phyloP scores from a whole-genome alignment of 2,329 filamentous ascomycete species.

The Zasmidium citrigriseum region DNA sequence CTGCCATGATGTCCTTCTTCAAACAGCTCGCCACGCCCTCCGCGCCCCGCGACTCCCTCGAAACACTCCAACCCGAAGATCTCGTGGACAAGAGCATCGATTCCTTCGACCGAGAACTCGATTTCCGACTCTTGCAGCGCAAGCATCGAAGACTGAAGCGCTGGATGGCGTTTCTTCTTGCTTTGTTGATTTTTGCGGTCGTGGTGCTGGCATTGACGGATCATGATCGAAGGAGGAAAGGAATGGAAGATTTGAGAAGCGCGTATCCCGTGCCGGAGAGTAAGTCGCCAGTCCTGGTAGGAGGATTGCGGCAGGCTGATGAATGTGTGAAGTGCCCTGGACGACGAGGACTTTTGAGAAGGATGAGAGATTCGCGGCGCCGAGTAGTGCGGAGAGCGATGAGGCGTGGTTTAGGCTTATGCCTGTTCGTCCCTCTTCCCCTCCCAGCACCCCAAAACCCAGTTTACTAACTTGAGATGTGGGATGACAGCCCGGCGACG shows the following conservation, averaged over 20 bases:
- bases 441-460: not conserved
- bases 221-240: not conserved
- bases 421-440: slow-evolving; percentile 16
- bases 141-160: not conserved
- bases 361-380: slow-evolving; percentile 26
- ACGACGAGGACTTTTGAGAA: slow-evolving; percentile 26
- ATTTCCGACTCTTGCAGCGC: not conserved
- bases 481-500: slow-evolving; percentile 32
- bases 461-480: slow-evolving; percentile 1
- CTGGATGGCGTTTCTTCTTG: not conserved
- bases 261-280: not conserved
- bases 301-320: not conserved
- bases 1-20: not conserved
- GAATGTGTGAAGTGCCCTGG: not conserved
- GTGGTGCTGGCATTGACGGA: not conserved
- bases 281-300: not conserved
- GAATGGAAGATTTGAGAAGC: not conserved
- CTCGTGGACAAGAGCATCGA: not conserved
- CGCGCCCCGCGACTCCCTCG: not conserved
- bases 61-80: not conserved
- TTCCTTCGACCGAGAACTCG: not conserved
- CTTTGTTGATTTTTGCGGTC: not conserved
- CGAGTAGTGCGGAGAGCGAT: slow-evolving; percentile 27
- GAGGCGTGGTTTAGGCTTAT: slow-evolving; percentile 31
- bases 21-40: not conserved